Evolutionary conservation across 345 rosid species (phyloP).

Genomic region (Sisymbrium altissimum): DNA sequence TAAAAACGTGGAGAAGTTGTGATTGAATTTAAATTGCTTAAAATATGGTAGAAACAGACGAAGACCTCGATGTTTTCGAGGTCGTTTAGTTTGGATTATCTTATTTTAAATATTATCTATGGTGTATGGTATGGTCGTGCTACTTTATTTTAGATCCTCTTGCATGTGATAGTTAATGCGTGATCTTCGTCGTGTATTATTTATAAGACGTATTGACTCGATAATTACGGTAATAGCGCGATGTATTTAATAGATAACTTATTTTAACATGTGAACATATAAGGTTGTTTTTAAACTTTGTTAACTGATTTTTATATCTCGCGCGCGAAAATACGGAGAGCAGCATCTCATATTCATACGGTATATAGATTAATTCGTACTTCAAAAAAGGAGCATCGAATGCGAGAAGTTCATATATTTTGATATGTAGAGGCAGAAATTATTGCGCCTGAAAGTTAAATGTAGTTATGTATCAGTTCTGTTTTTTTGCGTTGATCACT

Average conservation of each 20-base stretch:
- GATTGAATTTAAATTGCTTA: conserved; percentile 9
- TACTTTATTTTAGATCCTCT: not conserved
- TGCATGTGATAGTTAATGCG: conserved; percentile 35
- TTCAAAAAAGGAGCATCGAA: not conserved
- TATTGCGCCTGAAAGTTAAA: not conserved
- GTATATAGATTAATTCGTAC: not conserved
- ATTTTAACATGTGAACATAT: not conserved
- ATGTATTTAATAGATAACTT: not conserved
- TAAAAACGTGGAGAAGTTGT: conserved; percentile 32
- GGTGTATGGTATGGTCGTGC: conserved; percentile 30
- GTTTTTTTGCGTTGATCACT: not conserved
- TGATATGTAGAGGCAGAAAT: not conserved
- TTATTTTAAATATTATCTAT: conserved; percentile 21
- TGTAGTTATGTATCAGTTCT: not conserved
- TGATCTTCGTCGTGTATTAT: conserved; percentile 8
- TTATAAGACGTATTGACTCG: conserved; percentile 17
- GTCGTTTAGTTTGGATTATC: conserved; percentile 21
- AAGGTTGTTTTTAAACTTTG: not conserved
- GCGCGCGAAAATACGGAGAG: not conserved
- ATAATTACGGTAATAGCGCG: not conserved
- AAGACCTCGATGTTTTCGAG: conserved; percentile 29
- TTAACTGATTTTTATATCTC: not conserved
- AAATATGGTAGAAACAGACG: conserved; percentile 25
- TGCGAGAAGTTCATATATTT: not conserved
- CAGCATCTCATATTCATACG: not conserved